Evolutionary conservation across 108 stramenopile species (phyloP).

Genomic region (Licmophora abbreviata): DNA sequence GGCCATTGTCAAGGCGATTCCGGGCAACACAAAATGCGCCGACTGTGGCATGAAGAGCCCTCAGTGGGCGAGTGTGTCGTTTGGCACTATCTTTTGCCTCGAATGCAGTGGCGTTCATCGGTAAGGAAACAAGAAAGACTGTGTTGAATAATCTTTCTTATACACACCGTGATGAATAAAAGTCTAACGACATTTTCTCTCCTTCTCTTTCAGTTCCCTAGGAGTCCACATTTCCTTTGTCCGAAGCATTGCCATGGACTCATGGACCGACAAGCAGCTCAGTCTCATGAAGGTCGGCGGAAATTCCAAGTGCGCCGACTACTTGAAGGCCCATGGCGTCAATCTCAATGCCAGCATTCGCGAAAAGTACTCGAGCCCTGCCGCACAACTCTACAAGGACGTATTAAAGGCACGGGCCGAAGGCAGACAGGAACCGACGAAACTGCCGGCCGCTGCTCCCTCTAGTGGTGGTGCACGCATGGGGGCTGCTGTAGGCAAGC

Average conservation of each 20-base stretch:
- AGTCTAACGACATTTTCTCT: neutral
- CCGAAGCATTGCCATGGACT: constrained; percentile 95
- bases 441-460: constrained; percentile 28
- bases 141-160: too few relatives aligned
- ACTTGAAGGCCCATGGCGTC: constrained; percentile 59
- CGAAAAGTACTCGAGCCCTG: constrained; percentile 77
- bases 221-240: constrained; percentile 97
- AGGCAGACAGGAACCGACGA: constrained; percentile 74
- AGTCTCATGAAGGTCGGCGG: constrained; percentile 78
- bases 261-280: constrained; percentile 83
- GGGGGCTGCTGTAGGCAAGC: constrained; percentile 10
- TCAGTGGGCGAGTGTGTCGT: constrained; percentile 93
- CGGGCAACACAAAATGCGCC: constrained; percentile 82
- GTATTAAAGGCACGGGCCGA: constrained; percentile 76
- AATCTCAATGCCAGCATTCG: constrained; percentile 54
- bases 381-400: constrained; percentile 80
- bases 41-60: constrained; percentile 96
- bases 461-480: constrained; percentile 14
- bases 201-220: constrained; percentile 44
- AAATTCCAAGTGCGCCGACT: constrained; percentile 64
- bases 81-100: constrained; percentile 95
- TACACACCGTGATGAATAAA: too few relatives aligned
- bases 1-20: constrained; percentile 64
- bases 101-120: constrained; percentile 97
- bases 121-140: too few relatives aligned